Evolutionary conservation across 169 alveolate genomes (phyloP).

Genomic region (Plasmodium sp.): DNA sequence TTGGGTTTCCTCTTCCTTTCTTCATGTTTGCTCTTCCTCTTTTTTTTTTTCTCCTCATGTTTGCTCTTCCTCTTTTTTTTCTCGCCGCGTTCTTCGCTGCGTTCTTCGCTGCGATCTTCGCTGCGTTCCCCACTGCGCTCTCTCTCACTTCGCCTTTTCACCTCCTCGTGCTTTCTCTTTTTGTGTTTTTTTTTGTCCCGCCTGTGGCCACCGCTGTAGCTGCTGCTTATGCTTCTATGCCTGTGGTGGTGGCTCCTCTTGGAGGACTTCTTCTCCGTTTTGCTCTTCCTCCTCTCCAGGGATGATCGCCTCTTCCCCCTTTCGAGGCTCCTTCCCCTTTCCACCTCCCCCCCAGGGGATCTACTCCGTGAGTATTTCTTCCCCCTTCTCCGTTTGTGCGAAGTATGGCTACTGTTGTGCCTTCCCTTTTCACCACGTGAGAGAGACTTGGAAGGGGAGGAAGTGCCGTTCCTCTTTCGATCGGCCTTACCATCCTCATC

Average conservation of each 20-base stretch:
- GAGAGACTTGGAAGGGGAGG: neutral
- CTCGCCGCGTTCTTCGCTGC: neutral
- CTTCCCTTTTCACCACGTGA: neutral
- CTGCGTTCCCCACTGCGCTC: neutral
- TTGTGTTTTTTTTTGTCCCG: neutral
- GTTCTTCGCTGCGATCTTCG: neutral
- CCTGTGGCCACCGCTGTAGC: neutral
- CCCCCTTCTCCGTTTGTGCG: neutral
- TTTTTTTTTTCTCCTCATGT: neutral
- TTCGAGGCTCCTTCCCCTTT: neutral
- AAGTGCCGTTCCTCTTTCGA: neutral
- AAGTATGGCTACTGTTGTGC: neutral
- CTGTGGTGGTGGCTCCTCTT: neutral
- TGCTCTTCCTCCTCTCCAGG: neutral
- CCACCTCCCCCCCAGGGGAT: neutral
- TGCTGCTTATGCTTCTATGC: neutral
- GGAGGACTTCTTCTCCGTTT: neutral
- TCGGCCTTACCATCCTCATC: neutral
- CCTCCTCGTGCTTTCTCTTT: neutral
- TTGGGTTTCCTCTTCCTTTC: neutral
- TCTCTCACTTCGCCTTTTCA: neutral
- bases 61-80: slow-evolving; percentile 15
- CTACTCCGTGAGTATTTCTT: neutral
- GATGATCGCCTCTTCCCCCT: neutral
- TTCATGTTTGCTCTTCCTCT: slow-evolving; percentile 6